These are phyloP conservation scores for Aaosphaeria pasadenensis DNA, from an alignment of 2,329 filamentous ascomycete species.

Conservation along the genomic window DNA sequence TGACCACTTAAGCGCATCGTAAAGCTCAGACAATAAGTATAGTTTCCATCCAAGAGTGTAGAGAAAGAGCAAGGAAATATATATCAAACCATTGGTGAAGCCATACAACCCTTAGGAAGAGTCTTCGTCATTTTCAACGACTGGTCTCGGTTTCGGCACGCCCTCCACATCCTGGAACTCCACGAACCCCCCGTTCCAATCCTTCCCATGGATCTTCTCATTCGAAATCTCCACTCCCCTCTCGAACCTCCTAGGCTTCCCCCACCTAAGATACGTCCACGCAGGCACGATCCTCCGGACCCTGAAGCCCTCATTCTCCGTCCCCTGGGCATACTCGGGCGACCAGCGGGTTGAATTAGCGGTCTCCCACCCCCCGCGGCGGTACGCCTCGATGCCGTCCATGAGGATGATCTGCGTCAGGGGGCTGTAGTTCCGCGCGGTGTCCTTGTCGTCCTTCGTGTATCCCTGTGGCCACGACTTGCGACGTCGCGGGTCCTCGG, in stretches of 20 bases:
- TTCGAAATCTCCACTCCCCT: conserved; percentile 7
- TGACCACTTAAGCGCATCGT: too few species aligned
- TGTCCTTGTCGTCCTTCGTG: conserved; percentile 6
- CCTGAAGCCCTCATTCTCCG: conserved; percentile 9
- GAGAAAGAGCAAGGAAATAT: too few species aligned
- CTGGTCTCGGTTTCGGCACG: conserved; percentile 4
- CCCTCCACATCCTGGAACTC: conserved; percentile 20
- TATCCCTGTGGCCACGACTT: conserved; percentile 3
- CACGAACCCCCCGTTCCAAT: conserved; percentile 22
- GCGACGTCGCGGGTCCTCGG: conserved; percentile 2
- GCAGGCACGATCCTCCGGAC: conserved; percentile 11
- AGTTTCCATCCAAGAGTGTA: too few species aligned
- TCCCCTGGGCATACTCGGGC: not conserved
- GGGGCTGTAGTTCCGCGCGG: conserved; percentile 10
- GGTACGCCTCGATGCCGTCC: conserved; percentile 19
- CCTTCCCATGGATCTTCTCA: conserved; percentile 14
- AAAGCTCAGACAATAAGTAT: too few species aligned
- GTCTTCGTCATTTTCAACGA: too few species aligned
- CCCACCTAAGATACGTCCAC: conserved; percentile 29
- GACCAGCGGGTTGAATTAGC: not conserved
- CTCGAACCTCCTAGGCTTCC: conserved; percentile 7
- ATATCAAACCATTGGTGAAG: too few species aligned
- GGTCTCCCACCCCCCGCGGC: conserved; percentile 24
- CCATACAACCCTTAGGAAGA: too few species aligned
- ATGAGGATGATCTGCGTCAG: conserved; percentile 21